Conservation (phyloP, 305 asterid species). For the Fraxinus ornus region DNA sequence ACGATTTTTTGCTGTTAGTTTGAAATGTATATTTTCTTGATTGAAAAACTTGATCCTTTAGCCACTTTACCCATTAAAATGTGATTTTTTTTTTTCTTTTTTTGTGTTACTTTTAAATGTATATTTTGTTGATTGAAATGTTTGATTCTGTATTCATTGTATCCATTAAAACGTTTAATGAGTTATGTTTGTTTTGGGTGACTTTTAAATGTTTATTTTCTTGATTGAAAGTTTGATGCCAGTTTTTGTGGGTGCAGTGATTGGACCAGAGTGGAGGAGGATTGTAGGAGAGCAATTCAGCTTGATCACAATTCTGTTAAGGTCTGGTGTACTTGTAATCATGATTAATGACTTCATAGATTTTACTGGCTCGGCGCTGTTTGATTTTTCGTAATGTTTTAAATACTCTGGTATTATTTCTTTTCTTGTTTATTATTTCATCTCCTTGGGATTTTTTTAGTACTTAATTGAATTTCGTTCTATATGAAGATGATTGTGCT, state of each 20-base stretch:
- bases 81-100: neutral
- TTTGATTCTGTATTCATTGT: neutral
- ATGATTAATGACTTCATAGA: neutral
- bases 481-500: neutral
- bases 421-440: neutral
- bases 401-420: neutral
- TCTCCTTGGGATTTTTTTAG: constrained; percentile 3
- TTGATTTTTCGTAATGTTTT: neutral
- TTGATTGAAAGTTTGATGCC: neutral
- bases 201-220: neutral
- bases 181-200: neutral
- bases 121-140: neutral
- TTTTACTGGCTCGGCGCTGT: neutral
- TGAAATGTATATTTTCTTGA: neutral
- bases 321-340: constrained; percentile 27
- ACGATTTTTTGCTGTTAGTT: neutral
- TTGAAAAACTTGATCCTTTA: neutral
- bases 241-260: constrained; percentile 45
- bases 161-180: neutral
- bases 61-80: neutral
- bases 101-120: neutral
- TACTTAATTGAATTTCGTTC: neutral
- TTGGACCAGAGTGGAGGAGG: constrained; percentile 88
- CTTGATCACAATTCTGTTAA: constrained; percentile 78
- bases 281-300: constrained; percentile 74